phyloP scores from a whole-genome alignment of 805 yeast genomes.

The Lachancea fermentati region DNA sequence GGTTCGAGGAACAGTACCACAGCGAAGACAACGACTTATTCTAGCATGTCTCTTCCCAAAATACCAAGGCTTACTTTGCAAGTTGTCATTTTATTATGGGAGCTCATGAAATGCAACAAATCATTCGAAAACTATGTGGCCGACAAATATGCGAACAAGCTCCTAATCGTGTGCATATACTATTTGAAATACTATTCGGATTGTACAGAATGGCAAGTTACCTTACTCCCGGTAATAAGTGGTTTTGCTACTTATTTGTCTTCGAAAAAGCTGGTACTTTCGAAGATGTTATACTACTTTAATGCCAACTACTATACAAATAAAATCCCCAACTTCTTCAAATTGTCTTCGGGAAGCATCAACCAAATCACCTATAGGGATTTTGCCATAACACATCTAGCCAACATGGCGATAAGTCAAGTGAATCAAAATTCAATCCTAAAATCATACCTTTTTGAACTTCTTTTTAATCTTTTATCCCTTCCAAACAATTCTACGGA shows the following conservation, averaged over 20 bases:
- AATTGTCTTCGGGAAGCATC: slow-evolving; percentile 36
- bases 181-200: slow-evolving; percentile 45
- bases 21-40: slow-evolving; percentile 10
- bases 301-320: slow-evolving; percentile 39
- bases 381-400: slow-evolving; percentile 50
- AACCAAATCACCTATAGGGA: slow-evolving; percentile 54
- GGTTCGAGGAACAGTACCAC: slow-evolving; percentile 1
- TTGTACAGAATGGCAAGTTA: slow-evolving; percentile 12
- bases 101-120: slow-evolving; percentile 66
- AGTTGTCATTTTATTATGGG: slow-evolving; percentile 65
- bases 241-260: slow-evolving; percentile 48
- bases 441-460: slow-evolving; percentile 48
- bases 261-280: slow-evolving; percentile 35
- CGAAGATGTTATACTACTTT: slow-evolving; percentile 42
- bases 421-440: slow-evolving; percentile 31
- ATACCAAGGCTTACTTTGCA: slow-evolving; percentile 51
- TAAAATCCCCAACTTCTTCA: slow-evolving; percentile 49
- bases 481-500: slow-evolving; percentile 23
- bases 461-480: slow-evolving; percentile 56
- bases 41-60: slow-evolving; percentile 27
- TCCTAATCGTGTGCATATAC: slow-evolving; percentile 49
- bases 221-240: slow-evolving; percentile 44
- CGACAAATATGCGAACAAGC: slow-evolving; percentile 45
- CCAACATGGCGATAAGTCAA: slow-evolving; percentile 37
- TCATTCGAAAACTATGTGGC: slow-evolving; percentile 43